These are phyloP conservation scores for Fragilaria crotonensis DNA, from an alignment of 108 stramenopile species.

Conservation along the genomic window DNA sequence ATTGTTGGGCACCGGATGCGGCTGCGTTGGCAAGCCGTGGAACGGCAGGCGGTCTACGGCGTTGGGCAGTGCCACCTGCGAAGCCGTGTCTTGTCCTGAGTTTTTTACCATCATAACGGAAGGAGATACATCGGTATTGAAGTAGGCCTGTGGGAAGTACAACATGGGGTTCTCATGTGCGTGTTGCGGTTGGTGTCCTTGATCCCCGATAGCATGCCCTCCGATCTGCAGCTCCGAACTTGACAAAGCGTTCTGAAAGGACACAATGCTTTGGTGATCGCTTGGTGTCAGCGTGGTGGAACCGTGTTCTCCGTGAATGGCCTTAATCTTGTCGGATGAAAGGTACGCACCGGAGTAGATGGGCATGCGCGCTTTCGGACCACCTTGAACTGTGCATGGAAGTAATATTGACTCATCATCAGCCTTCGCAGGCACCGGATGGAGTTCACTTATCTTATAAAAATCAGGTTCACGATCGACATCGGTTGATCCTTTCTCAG, in stretches of 20 bases:
- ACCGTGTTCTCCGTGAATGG: background rate
- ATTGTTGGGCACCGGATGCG: background rate
- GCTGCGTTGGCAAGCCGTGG: background rate
- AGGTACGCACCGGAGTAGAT: slow-evolving; percentile 16
- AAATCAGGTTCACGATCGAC: slow-evolving; percentile 52
- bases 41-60: background rate
- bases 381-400: slow-evolving; percentile 42
- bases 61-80: background rate
- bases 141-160: slow-evolving; percentile 1
- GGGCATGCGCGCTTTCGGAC: slow-evolving; percentile 69
- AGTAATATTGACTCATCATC: slow-evolving; percentile 45
- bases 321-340: background rate
- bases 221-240: background rate
- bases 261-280: background rate
- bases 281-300: background rate
- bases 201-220: slow-evolving; percentile 1
- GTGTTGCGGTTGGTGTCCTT: background rate
- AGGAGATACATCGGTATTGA: background rate
- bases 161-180: background rate
- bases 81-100: background rate
- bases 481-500: slow-evolving; percentile 42
- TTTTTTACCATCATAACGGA: background rate
- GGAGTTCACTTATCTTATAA: slow-evolving; percentile 36
- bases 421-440: slow-evolving; percentile 45
- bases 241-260: background rate